These are phyloP conservation scores for Plasmodium falciparum DNA, from an alignment of 169 alveolate genomes.

Conservation along the genomic window DNA sequence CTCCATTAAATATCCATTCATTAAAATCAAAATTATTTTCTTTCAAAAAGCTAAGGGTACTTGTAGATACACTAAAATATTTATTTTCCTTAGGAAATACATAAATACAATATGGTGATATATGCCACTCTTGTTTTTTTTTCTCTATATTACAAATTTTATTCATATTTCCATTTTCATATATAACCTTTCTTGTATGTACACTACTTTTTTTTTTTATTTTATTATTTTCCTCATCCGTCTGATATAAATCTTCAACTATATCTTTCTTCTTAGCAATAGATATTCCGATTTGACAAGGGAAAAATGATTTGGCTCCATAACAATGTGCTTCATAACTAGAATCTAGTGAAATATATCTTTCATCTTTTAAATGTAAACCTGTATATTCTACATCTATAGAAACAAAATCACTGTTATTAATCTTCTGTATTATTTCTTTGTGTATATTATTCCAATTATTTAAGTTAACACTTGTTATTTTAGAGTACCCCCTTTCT, in stretches of 20 bases:
- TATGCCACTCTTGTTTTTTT: slow-evolving; percentile 82
- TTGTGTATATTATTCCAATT: slow-evolving; percentile 72
- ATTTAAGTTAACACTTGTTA: slow-evolving; percentile 73
- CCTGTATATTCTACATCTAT: slow-evolving; percentile 88
- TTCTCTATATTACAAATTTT: not conserved
- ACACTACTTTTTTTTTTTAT: slow-evolving; percentile 6
- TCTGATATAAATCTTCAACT: not conserved
- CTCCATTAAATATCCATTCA: slow-evolving; percentile 88
- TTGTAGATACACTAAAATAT: slow-evolving; percentile 84
- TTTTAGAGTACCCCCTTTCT: slow-evolving; percentile 49
- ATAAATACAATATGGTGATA: slow-evolving; percentile 89
- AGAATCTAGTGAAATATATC: slow-evolving; percentile 88
- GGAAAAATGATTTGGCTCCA: slow-evolving; percentile 90
- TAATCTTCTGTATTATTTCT: slow-evolving; percentile 74
- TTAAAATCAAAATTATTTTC: slow-evolving; percentile 91
- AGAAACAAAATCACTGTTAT: slow-evolving; percentile 85
- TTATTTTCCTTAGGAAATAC: slow-evolving; percentile 86
- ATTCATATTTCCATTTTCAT: slow-evolving; percentile 13
- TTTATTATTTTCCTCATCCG: slow-evolving; percentile 2
- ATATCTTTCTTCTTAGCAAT: slow-evolving; percentile 83
- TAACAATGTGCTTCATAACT: slow-evolving; percentile 90
- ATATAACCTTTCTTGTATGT: slow-evolving; percentile 28
- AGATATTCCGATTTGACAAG: slow-evolving; percentile 91
- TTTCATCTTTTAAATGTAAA: slow-evolving; percentile 86
- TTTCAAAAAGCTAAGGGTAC: slow-evolving; percentile 85